Percentiles rank a stretch among this genome's conserved stretches.
Evolutionary conservation across 75 land plant genomes (phyloP).

Genomic region (Chamaecyparis obtusa): DNA sequence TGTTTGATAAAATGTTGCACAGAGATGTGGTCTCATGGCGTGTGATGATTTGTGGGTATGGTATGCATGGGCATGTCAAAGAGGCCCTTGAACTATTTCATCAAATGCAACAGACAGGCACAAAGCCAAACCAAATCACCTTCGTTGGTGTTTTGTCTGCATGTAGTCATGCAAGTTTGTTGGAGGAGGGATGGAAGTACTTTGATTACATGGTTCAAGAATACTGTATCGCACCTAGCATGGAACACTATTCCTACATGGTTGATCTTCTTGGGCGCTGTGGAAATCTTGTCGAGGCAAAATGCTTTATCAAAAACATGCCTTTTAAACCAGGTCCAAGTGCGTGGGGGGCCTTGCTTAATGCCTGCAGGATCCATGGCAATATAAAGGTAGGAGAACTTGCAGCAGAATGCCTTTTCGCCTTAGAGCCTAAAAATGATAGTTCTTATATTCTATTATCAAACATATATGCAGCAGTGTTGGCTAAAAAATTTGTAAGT

Average conservation of each 20-base stretch:
- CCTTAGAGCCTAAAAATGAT: not conserved
- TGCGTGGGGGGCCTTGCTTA: conserved; percentile 9
- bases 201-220: conserved; percentile 1
- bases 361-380: conserved; percentile 7
- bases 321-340: conserved; percentile 8
- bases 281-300: conserved; percentile 14
- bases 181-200: not conserved
- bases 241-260: conserved; percentile 15
- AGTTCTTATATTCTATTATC: conserved; percentile 10
- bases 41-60: conserved; percentile 7
- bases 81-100: conserved; percentile 1
- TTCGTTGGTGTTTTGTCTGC: conserved; percentile 10
- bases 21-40: conserved; percentile 14
- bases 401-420: conserved; percentile 11
- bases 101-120: not conserved
- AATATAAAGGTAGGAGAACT: conserved; percentile 13
- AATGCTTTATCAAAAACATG: conserved; percentile 6
- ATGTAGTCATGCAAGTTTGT: conserved; percentile 15
- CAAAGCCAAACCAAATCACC: not conserved
- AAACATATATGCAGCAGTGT: conserved; percentile 23
- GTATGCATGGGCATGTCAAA: not conserved
- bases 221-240: conserved; percentile 8
- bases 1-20: not conserved
- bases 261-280: conserved; percentile 17
- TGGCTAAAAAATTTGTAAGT: no score